Evolutionary conservation across 257 asterid species (phyloP), one percentile per base, ranked within the genome.

Genomic region (Vinca minor): DNA sequence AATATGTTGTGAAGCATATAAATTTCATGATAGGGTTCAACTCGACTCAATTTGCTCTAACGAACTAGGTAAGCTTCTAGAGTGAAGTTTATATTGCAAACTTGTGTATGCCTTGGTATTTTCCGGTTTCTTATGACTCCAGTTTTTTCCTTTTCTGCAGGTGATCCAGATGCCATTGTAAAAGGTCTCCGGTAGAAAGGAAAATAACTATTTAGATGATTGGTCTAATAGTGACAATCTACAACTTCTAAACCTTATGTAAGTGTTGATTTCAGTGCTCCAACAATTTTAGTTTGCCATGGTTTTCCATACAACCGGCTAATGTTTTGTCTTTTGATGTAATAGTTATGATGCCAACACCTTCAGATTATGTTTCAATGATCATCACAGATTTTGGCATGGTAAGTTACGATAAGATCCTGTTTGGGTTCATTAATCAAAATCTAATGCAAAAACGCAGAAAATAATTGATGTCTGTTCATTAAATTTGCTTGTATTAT

Each of bases 11-110:
- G 97, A 90, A 74, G 96, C 97, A 21, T 90, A 90, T 74, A 90
- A 90, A 70, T 90, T 90, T 76, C 91, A 87, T 34, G 91, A 87
- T 68, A 86, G 96, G 83, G 96, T 90, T 77, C 97, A 90, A 73
- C 97, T 90, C 25, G 96, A 90, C 78, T 90, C 97, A 59, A 85
- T 90, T 71, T 87, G 96, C 85, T 82, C 85, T 59, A 90, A 90
- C 77, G 97, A 87, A 76, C 87, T 90, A 23, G 95, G 97, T 90
- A 85, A 47, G 78, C 39, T 25, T 60, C 56, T 21, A 8, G 31
- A 36, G 20, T 35, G 67, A 18, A n/a, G 32, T 26, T 68, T 29
- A 48, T 35, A 0, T 57, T 34, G 49, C 21, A 42, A 8, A n/a
- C 36, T 29, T 25, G 47, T 44, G 5, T 38, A 46, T 41, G 48